Conservation (phyloP, 768 basidiomycete genomes). For the Coprinellus micaceus region DNA sequence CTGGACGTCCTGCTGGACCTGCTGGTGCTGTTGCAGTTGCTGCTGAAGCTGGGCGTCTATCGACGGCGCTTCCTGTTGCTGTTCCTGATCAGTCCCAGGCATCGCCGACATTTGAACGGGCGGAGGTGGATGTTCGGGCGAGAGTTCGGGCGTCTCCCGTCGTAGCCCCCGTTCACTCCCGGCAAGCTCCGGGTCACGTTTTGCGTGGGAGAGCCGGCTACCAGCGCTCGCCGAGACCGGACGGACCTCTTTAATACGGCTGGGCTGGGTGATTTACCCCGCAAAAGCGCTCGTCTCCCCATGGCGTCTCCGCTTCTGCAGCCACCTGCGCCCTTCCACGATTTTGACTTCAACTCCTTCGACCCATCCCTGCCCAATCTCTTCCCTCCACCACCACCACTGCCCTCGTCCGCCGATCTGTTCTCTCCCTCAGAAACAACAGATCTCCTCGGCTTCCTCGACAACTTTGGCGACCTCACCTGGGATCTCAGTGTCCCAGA, state of each 20-base stretch:
- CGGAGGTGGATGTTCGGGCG: conserved; percentile 26
- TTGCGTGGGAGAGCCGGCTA: not conserved
- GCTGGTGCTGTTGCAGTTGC: conserved; percentile 55
- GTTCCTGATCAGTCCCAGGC: conserved; percentile 67
- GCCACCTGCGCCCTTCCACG: conserved; percentile 57
- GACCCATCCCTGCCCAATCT: conserved; percentile 54
- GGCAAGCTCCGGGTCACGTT: conserved; percentile 9
- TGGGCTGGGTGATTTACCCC: not conserved
- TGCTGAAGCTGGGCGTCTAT: conserved; percentile 46
- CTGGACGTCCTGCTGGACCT: conserved; percentile 28
- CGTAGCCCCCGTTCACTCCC: conserved; percentile 1
- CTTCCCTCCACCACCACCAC: conserved; percentile 59
- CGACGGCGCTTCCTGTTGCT: conserved; percentile 48
- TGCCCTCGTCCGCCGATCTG: conserved; percentile 72
- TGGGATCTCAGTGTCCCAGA: conserved; percentile 49
- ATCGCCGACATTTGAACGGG: conserved; percentile 57
- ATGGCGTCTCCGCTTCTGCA: conserved; percentile 37
- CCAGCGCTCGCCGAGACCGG: not conserved
- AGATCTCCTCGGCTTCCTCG: conserved; percentile 77
- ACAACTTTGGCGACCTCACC: conserved; percentile 61
- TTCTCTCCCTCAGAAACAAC: conserved; percentile 77
- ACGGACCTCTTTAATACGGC: conserved; percentile 1
- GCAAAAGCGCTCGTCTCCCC: conserved; percentile 10
- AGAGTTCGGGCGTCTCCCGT: conserved; percentile 5
- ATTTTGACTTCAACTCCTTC: conserved; percentile 73